These are phyloP conservation scores for Fonsecaea monophora DNA, from an alignment of 2,329 filamentous ascomycete species.

Conservation along the genomic window DNA sequence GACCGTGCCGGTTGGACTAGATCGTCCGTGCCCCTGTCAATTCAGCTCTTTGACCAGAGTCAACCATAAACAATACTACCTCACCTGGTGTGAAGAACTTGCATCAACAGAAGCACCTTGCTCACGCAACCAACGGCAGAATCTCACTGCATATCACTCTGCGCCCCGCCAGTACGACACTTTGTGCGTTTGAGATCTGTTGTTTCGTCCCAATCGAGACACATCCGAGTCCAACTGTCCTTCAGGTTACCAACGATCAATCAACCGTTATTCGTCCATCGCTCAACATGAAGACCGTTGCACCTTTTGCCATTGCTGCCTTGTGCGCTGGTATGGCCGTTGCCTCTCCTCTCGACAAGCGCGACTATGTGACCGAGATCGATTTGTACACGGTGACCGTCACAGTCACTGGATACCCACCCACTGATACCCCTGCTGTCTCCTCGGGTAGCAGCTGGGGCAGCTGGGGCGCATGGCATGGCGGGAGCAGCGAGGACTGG, in stretches of 20 bases:
- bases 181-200: conserved; percentile 2
- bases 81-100: conserved; percentile 37
- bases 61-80: conserved; percentile 23
- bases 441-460: conserved; percentile 7
- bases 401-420: conserved; percentile 43
- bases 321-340: conserved; percentile 47
- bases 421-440: conserved; percentile 13
- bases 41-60: conserved; percentile 35
- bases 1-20: conserved; percentile 29
- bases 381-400: conserved; percentile 46
- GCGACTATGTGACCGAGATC: conserved; percentile 44
- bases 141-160: conserved; percentile 19
- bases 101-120: conserved; percentile 27
- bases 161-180: not conserved
- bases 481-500: conserved; percentile 18
- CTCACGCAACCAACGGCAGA: conserved; percentile 17
- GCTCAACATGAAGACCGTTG: conserved; percentile 32
- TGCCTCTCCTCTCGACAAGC: conserved; percentile 47
- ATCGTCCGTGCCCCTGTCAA: conserved; percentile 30
- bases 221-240: conserved; percentile 2
- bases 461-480: conserved; percentile 19
- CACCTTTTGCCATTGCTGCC: conserved; percentile 44
- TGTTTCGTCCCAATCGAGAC: conserved; percentile 8
- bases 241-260: conserved; percentile 4
- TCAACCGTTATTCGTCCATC: conserved; percentile 21